phyloP scores from a whole-genome alignment of 441 rosid species.

The Syzygium malaccense region DNA sequence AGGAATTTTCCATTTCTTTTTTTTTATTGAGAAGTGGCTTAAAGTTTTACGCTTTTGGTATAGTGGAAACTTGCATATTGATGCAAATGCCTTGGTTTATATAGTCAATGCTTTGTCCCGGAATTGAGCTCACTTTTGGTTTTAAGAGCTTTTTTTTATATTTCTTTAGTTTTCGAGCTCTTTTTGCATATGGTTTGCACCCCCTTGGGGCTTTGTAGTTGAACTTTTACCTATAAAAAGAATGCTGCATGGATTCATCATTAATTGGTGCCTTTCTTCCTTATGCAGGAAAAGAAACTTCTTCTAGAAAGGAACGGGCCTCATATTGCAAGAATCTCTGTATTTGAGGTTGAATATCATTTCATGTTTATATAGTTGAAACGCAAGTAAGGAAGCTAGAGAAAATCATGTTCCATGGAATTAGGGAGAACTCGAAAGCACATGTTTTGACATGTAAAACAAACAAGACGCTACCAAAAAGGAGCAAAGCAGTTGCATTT shows the following conservation, averaged over 20 bases:
- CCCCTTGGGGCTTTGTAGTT: not conserved
- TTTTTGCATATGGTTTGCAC: not conserved
- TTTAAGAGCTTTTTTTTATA: not conserved
- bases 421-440: not conserved
- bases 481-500: not conserved
- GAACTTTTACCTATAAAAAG: not conserved
- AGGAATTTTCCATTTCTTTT: not conserved
- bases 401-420: not conserved
- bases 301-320: conserved; percentile 81
- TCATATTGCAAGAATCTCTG: conserved; percentile 71
- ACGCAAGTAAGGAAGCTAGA: not conserved
- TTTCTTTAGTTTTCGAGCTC: not conserved
- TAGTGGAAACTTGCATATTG: not conserved
- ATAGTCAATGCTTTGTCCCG: not conserved
- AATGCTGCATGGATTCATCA: not conserved
- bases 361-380: not conserved
- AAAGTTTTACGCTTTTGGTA: not conserved
- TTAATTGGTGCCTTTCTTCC: not conserved
- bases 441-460: not conserved
- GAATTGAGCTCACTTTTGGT: not conserved
- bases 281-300: conserved; percentile 74
- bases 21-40: not conserved
- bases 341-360: conserved; percentile 52
- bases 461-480: not conserved
- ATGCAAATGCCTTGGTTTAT: not conserved